Evolutionary conservation across 805 yeast genomes (phyloP), one percentile per base, ranked within the genome.

Genomic region (Starmera amethionina): DNA sequence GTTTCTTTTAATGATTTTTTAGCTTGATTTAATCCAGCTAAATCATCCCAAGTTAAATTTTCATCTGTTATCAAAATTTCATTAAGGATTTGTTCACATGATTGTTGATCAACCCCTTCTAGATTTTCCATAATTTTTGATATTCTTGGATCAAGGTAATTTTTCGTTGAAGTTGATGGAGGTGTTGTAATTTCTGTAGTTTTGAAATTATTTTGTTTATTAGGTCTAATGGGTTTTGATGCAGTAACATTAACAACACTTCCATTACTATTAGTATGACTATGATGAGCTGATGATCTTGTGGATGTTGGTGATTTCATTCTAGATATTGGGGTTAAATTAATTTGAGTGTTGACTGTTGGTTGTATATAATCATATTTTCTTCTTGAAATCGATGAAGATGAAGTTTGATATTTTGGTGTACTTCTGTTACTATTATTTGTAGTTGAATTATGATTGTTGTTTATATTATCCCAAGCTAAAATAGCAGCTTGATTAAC

Each of bases 11-110:
- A 67, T 0, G 96, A 82, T 46, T 73, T 77, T 54, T 90, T 90
- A 5, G 97, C 97, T 15, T 73, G 71, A 42, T 83, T 94, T 30
- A 90, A 64, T 1, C 98, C 98, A 0, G 96, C 96, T 49, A 90
- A 86, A 55, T 90, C 97, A 40, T 83, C 94, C 98, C 97, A 90
- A 52, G 78, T 84, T 0, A 93, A 95, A 51, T 86, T 85, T 56
- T 90, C 97, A 25, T 96, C 96, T 39, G 80, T 82, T 3, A 89
- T 82, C 5, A 90, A 84, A 44, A 93, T 87, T 53, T 90, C 97
- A 47, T 82, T 83, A 43, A 89, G 65, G 42, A 90, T 90, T 58
- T 87, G 96, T 47, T 74, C 74, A 10, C 94, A 95, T 0, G 95
- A 81, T 4, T 53, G 51, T 41, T 74, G 77, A 59, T 90, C 97